These are phyloP conservation scores for Globisporangium camurandrum DNA, from an alignment of 352 stramenopile species.

Conservation along the genomic window DNA sequence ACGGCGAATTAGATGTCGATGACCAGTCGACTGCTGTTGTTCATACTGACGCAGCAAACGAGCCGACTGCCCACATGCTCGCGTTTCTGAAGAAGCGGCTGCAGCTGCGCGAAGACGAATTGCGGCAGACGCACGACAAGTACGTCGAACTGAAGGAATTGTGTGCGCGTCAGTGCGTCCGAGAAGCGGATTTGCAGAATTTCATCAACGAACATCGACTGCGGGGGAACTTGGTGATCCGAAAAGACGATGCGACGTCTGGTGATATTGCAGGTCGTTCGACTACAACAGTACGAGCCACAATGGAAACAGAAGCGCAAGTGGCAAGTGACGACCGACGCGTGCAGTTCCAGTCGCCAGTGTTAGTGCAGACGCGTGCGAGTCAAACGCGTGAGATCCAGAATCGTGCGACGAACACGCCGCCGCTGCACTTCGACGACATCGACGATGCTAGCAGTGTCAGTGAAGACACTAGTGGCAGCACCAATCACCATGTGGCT, in stretches of 20 bases:
- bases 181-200: slow-evolving; percentile 69
- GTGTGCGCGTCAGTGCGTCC: slow-evolving; percentile 66
- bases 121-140: slow-evolving; percentile 48
- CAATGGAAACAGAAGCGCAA: slow-evolving; percentile 4
- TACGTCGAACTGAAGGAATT: slow-evolving; percentile 72
- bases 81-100: slow-evolving; percentile 54
- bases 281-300: not conserved
- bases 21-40: not conserved
- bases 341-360: slow-evolving; percentile 3
- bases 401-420: slow-evolving; percentile 17
- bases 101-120: slow-evolving; percentile 48
- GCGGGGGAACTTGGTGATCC: slow-evolving; percentile 55
- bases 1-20: not conserved
- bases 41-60: slow-evolving; percentile 5
- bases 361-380: not conserved
- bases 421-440: slow-evolving; percentile 7
- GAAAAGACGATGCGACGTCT: slow-evolving; percentile 22
- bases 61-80: slow-evolving; percentile 20
- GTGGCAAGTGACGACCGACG: not conserved
- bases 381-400: slow-evolving; percentile 10
- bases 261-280: too few relatives aligned
- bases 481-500: too few relatives aligned
- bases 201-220: slow-evolving; percentile 78
- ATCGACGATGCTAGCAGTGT: slow-evolving; percentile 14
- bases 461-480: too few relatives aligned